Base-by-base conservation (phyloP, 2,329 filamentous ascomycete species). In the Trichoderma endophyticum region DNA sequence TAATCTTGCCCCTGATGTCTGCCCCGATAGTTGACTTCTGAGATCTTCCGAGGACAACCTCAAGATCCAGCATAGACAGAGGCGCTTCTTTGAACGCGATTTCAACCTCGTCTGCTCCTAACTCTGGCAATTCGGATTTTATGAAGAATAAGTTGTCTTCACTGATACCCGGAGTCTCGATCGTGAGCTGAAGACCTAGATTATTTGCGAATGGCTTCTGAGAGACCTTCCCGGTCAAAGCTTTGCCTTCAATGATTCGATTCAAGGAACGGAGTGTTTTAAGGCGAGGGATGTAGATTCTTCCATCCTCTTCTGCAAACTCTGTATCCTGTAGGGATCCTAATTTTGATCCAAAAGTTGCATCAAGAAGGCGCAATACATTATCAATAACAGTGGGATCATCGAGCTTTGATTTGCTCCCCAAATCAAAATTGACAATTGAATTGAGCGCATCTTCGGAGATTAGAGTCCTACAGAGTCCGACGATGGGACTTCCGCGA, bases 361-460 rank as follows among this genome's bases (percentile, higher is more conserved):
- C 73, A 7, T 74, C 65, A 26, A 81, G 77, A 3, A 82, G 73
- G 0, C 59, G 70, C 11, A 78, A 72, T 11, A 83, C 75, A 26
- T 71, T 75, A 3, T 66, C 28, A 4, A 73, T 60, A 4, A 77
- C 72, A 3, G 72, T 43, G 0, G 57, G 6, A 2, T 75, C 71
- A 6, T 62, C 71, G 1, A 81, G 70, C 0, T 59, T 64, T 2
- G 80, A 79, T 4, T 71, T 61, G 1, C 34, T 18, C 18, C 74
- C 75, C 6, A 86, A 48, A 65, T 87, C 85, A n/a, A 87, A 77
- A 0, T 82, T 84, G 12, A 83, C 77, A 18, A 87, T 79, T 0
- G 73, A 77, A 74, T 82, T 86, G 21, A 81, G 79, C 0, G 82
- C 78, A 72, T 86, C 83, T 61, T 88, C 86, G 0, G 86, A 88